These are phyloP conservation scores for Nicotiana paniculata DNA, from an alignment of 257 asterid species.

Conservation along the genomic window DNA sequence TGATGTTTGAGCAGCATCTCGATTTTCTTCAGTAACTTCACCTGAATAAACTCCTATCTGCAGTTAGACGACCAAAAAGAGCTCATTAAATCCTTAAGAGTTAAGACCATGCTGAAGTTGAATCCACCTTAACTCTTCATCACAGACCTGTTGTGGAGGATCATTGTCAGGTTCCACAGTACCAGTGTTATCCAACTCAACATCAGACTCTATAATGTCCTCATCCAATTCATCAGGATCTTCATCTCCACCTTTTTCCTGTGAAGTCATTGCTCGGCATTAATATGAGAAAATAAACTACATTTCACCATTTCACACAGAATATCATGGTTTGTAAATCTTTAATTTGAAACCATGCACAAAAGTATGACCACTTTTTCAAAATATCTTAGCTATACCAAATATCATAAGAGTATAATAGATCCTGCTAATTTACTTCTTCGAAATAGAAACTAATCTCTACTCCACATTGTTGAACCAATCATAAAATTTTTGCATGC, in stretches of 20 bases:
- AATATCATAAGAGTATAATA: not conserved
- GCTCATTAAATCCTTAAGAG: not conserved
- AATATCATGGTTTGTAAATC: not conserved
- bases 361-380: not conserved
- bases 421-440: not conserved
- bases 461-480: not conserved
- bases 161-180: conserved; percentile 58
- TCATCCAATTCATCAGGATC: conserved; percentile 25
- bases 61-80: not conserved
- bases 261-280: conserved; percentile 3
- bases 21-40: conserved; percentile 62
- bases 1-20: conserved; percentile 46
- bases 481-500: not conserved
- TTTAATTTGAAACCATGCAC: not conserved
- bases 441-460: not conserved
- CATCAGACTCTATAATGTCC: conserved; percentile 66
- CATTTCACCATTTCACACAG: not conserved
- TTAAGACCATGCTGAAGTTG: not conserved
- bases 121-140: conserved; percentile 5
- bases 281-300: not conserved
- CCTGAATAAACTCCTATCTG: conserved; percentile 68
- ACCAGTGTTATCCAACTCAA: conserved; percentile 60
- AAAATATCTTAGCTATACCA: not conserved
- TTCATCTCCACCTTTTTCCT: conserved; percentile 36
- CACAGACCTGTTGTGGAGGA: conserved; percentile 56